phyloP scores from a whole-genome alignment of 225 moss, liverwort and hornwort species.

The Pleurozium schreberi region DNA sequence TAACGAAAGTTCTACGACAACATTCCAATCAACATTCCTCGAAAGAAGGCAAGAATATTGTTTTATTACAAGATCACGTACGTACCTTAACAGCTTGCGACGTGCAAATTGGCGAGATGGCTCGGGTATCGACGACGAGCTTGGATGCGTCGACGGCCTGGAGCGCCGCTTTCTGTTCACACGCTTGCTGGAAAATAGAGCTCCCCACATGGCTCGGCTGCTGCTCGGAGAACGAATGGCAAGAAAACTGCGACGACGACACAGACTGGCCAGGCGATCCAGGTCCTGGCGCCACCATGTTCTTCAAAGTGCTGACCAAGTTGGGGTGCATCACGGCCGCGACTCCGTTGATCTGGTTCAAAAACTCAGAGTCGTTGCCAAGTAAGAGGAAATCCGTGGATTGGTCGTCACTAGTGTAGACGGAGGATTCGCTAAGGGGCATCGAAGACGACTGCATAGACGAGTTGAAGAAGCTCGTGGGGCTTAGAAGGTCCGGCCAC shows the following conservation, averaged over 20 bases:
- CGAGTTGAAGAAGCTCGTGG: conserved; percentile 9
- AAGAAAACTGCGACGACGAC: neutral
- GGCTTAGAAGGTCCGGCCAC: neutral
- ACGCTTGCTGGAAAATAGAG: neutral
- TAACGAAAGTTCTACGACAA: neutral
- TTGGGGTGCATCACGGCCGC: conserved; percentile 72
- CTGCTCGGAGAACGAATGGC: conserved; percentile 10
- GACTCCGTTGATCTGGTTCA: conserved; percentile 18
- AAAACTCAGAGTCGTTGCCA: conserved; percentile 9
- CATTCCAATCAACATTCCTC: neutral
- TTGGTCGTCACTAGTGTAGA: neutral
- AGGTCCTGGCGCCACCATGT: conserved; percentile 26
- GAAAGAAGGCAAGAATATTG: neutral
- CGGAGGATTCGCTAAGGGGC: neutral
- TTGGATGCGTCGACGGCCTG: neutral
- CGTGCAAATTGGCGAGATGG: neutral
- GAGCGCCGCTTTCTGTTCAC: neutral
- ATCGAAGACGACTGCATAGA: neutral
- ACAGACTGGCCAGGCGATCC: conserved; percentile 5
- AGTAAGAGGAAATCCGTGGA: neutral
- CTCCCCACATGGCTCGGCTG: neutral
- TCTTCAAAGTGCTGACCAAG: conserved; percentile 53
- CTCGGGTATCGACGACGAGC: neutral
- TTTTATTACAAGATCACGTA: neutral
- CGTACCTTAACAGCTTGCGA: conserved; percentile 14